Base-by-base conservation (phyloP, 2,329 filamentous ascomycete species). In the Parafenestella ontariensis region DNA sequence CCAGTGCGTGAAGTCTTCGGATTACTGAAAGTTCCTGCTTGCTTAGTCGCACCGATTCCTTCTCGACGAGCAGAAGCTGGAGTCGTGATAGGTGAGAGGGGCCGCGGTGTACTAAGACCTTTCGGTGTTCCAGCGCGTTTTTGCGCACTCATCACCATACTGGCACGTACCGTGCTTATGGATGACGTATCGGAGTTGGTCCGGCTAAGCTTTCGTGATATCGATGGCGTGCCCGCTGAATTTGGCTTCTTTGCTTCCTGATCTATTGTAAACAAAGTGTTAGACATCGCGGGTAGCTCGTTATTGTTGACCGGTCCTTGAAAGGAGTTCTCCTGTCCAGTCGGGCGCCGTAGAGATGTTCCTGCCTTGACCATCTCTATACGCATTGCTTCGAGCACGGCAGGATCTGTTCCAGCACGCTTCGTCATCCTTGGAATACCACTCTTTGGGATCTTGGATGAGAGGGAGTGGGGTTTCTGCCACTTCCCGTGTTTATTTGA, bases 341-440 rank as follows among this genome's bases (percentile, higher is more conserved):
- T 47, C 3, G 62, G 62, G n/a, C 48, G 53, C 17, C 48, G 57
- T 41, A 62, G 21, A 5, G 46, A 49, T 5, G 49, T 49, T 18
- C 49, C 46, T 5, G 56, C 9, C 3, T 45, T 51, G 3, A 18
- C 43, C 54, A 54, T 60, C 3, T 65, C 59, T 33, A 54, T 54
- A 29, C 50, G 46, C 17, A 59, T 56, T n/a, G 55, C 26, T 15
- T 46, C 10, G 21, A 51, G 26, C 5, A 54, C 36, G 3, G 24
- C 36, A 11, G 41, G 46, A 45, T 54, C 47, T 6, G 50, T 52
- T 2, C 47, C 44, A 2, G 39, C 18, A 1, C 44, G 49, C 10
- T 42, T 33, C 5, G 33, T 39, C 2, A 15, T 29, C 21, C 31
- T 34, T 2, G 26, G 5, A 17, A 29, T n/a, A 10, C 28, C 24